Conservation (phyloP, 495 filamentous ascomycete genomes). For the Lasiosphaeria ovina region DNA sequence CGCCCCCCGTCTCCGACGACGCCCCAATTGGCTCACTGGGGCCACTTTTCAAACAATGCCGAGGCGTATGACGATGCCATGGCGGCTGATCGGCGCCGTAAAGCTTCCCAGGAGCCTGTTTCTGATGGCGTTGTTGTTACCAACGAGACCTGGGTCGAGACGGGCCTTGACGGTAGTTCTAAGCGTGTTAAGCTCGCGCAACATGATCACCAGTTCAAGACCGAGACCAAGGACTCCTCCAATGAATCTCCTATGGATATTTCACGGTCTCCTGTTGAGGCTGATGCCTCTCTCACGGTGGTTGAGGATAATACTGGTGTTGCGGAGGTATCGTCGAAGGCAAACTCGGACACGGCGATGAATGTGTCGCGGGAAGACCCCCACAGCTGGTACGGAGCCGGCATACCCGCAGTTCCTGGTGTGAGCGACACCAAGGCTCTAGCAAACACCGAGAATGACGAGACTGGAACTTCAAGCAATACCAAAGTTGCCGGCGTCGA, state of each 20-base stretch:
- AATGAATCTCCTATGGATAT: neutral
- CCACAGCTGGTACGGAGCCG: conserved; percentile 3
- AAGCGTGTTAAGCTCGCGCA: conserved; percentile 45
- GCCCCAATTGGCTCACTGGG: conserved; percentile 18
- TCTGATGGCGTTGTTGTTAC: conserved; percentile 7
- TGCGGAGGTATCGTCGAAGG: neutral
- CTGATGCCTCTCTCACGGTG: neutral
- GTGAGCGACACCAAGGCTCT: conserved; percentile 2
- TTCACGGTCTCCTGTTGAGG: neutral
- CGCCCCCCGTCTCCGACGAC: neutral
- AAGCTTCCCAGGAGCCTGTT: conserved; percentile 25
- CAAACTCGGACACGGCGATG: too few species aligned
- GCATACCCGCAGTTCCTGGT: conserved; percentile 1
- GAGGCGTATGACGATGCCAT: conserved; percentile 23
- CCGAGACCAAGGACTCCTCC: neutral
- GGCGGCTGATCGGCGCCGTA: conserved; percentile 27
- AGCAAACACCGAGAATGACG: neutral
- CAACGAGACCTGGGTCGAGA: conserved; percentile 34
- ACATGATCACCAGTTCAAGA: conserved; percentile 22
- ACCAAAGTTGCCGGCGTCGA: conserved; percentile 14
- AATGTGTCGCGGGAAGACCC: neutral
- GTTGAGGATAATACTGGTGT: neutral
- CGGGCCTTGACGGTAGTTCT: conserved; percentile 25
- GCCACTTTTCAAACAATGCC: conserved; percentile 24
- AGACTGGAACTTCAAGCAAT: conserved; percentile 4